Conservation (phyloP, 345 rosid genomes). For the Anastatica hierochuntica region DNA sequence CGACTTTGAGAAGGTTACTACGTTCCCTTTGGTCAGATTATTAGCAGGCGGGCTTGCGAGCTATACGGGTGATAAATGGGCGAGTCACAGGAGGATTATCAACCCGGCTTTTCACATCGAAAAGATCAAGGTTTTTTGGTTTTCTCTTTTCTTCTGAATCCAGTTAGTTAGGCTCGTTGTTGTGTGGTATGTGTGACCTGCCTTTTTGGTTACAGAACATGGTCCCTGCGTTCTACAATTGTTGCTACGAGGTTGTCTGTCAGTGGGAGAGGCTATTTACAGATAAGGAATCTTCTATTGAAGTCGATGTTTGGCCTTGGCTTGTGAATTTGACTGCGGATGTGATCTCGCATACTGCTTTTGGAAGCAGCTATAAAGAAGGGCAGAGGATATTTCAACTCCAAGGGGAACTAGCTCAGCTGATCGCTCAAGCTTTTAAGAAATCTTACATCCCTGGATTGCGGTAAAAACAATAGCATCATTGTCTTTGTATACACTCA, state of each 20-base stretch:
- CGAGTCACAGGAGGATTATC: conserved; percentile 35
- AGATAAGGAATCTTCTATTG: conserved; percentile 13
- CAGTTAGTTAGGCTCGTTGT: background rate
- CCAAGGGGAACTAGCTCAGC: conserved; percentile 25
- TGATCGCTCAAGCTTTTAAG: conserved; percentile 18
- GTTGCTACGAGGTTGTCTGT: conserved; percentile 23
- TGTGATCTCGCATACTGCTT: conserved; percentile 34
- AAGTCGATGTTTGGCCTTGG: conserved; percentile 33
- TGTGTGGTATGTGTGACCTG: background rate
- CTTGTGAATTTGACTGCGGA: conserved; percentile 30
- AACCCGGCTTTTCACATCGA: conserved; percentile 45
- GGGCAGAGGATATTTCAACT: conserved; percentile 29
- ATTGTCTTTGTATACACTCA: too few relatives aligned
- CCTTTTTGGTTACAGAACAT: conserved; percentile 23
- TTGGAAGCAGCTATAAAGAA: conserved; percentile 35
- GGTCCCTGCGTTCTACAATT: conserved; percentile 24
- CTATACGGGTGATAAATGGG: conserved; percentile 39
- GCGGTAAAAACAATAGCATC: conserved; percentile 1
- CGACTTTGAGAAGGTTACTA: conserved; percentile 23
- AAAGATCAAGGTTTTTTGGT: conserved; percentile 38
- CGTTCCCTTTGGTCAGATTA: conserved; percentile 22
- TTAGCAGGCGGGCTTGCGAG: conserved; percentile 27
- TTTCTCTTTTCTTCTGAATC: background rate
- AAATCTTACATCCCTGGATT: conserved; percentile 30
- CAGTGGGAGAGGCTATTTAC: conserved; percentile 23